Conservation (phyloP, 2,329 filamentous ascomycete species). For the Sphaerulina populicola region DNA sequence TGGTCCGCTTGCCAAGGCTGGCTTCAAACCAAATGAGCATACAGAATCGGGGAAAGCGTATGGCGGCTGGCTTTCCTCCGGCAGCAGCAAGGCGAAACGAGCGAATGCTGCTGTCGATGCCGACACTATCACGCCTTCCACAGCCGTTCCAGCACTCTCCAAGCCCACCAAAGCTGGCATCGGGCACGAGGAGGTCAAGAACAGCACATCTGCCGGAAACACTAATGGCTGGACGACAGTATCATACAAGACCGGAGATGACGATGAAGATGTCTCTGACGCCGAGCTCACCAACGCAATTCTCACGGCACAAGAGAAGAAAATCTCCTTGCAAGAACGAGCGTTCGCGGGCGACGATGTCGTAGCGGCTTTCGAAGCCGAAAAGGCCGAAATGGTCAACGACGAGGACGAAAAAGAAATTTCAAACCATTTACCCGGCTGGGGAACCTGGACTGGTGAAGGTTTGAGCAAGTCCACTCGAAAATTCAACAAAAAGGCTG, state of each 20-base stretch:
- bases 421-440: conserved; percentile 82
- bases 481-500: conserved; percentile 49
- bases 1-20: conserved; percentile 22
- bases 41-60: conserved; percentile 5
- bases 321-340: conserved; percentile 60
- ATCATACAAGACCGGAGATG: conserved; percentile 27
- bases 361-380: conserved; percentile 66
- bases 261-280: conserved; percentile 26
- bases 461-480: conserved; percentile 65
- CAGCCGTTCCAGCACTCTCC: background rate
- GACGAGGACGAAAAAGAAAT: conserved; percentile 77
- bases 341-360: conserved; percentile 88
- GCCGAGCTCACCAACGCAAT: conserved; percentile 23
- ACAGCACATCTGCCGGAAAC: conserved; percentile 21
- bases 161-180: conserved; percentile 7
- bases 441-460: conserved; percentile 85
- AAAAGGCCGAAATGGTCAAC: conserved; percentile 63
- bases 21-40: conserved; percentile 8
- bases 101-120: conserved; percentile 17
- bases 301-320: conserved; percentile 35
- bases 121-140: conserved; percentile 11
- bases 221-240: conserved; percentile 41
- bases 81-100: conserved; percentile 21
- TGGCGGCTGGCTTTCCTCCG: conserved; percentile 21
- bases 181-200: conserved; percentile 16